phyloP scores from a whole-genome alignment of 495 filamentous ascomycete species.

The Sphaerosporella brunnea region DNA sequence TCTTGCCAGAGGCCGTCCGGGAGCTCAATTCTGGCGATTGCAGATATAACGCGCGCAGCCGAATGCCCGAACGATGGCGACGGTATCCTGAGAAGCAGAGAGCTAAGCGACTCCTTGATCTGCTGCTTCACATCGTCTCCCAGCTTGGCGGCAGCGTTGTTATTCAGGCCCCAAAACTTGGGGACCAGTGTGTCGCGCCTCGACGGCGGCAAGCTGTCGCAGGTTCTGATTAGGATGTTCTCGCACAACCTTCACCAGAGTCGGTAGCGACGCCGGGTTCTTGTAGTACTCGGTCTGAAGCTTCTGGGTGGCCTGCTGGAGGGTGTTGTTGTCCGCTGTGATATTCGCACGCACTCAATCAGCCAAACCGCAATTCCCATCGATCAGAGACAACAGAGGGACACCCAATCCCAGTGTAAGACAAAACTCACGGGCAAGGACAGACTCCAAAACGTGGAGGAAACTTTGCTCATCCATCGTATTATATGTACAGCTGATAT shows the following conservation, averaged over 20 bases:
- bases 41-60: conserved; percentile 68
- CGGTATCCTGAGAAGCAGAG: conserved; percentile 61
- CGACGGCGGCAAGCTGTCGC: conserved; percentile 77
- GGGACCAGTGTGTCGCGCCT: conserved; percentile 60
- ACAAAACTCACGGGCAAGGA: conserved; percentile 47
- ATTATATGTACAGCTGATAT: background rate
- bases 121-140: conserved; percentile 42
- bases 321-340: conserved; percentile 61
- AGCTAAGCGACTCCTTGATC: conserved; percentile 63
- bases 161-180: conserved; percentile 57
- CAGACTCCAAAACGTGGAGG: conserved; percentile 53
- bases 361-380: too few relatives aligned
- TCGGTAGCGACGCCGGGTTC: conserved; percentile 60
- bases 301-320: conserved; percentile 78
- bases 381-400: too few relatives aligned
- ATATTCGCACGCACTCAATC: conserved; percentile 6
- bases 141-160: conserved; percentile 23
- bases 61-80: conserved; percentile 62
- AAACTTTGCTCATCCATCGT: conserved; percentile 59
- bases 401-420: too few relatives aligned
- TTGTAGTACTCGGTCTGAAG: conserved; percentile 84
- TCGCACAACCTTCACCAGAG: conserved; percentile 69
- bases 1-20: conserved; percentile 75
- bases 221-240: conserved; percentile 52
- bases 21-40: conserved; percentile 71